A percentile compares a stretch with the other conserved stretches of the same genome.
phyloP scores from a whole-genome alignment of 371 early-diverging fungal genomes.

The Umbelopsis sp. region DNA sequence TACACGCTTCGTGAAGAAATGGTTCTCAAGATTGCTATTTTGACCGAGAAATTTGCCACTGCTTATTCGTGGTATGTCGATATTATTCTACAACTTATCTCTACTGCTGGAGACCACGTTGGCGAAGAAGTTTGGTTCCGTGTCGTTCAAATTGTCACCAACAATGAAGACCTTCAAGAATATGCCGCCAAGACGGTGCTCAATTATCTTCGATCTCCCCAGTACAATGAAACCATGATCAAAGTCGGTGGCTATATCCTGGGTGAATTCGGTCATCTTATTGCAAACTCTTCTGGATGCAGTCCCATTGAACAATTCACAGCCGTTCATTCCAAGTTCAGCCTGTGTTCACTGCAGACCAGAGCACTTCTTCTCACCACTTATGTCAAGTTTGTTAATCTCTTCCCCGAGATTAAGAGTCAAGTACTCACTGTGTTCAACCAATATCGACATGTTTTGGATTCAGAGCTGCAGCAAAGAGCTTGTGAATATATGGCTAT shows the following conservation, averaged over 20 bases:
- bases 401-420: slow-evolving; percentile 96
- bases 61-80: slow-evolving; percentile 98
- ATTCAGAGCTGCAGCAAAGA: slow-evolving; percentile 95
- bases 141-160: slow-evolving; percentile 93
- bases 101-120: slow-evolving; percentile 94
- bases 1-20: slow-evolving; percentile 93
- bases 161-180: slow-evolving; percentile 91
- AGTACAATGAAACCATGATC: slow-evolving; percentile 92
- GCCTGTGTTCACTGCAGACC: slow-evolving; percentile 76
- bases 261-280: slow-evolving; percentile 96
- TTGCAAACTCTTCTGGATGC: slow-evolving; percentile 83
- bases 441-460: slow-evolving; percentile 84
- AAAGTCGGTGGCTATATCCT: slow-evolving; percentile 95
- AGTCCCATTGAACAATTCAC: slow-evolving; percentile 92
- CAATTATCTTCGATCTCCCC: slow-evolving; percentile 76
- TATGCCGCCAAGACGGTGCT: slow-evolving; percentile 90
- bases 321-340: slow-evolving; percentile 89
- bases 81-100: slow-evolving; percentile 92
- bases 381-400: slow-evolving; percentile 91
- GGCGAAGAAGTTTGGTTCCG: slow-evolving; percentile 97
- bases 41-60: slow-evolving; percentile 96
- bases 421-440: slow-evolving; percentile 85
- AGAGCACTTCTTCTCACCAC: slow-evolving; percentile 89
- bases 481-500: slow-evolving; percentile 95
- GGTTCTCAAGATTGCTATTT: slow-evolving; percentile 97